Conservation (phyloP, 345 rosid genomes). For the Isatis tinctoria region DNA sequence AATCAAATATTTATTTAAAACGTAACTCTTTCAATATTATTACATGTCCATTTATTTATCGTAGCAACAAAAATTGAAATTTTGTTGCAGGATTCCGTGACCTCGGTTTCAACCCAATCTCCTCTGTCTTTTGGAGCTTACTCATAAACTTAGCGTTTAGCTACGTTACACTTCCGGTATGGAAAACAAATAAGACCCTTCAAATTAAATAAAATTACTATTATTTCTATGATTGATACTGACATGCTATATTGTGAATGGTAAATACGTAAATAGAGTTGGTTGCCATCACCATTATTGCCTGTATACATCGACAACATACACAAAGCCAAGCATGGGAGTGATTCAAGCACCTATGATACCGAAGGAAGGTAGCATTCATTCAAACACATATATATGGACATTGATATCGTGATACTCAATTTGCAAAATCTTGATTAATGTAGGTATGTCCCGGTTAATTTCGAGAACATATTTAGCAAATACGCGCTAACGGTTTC, state of each 20-base stretch:
- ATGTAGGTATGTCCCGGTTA: constrained; percentile 60
- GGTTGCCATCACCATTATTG: constrained; percentile 66
- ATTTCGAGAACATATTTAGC: constrained; percentile 67
- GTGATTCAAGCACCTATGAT: constrained; percentile 67
- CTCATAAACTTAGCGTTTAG: constrained; percentile 43
- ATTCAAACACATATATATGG: neutral
- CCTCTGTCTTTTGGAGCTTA: constrained; percentile 38
- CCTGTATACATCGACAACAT: constrained; percentile 68
- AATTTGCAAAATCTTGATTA: neutral
- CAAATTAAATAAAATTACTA: neutral
- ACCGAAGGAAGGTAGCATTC: constrained; percentile 72
- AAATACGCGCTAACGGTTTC: constrained; percentile 55
- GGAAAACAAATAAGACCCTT: constrained; percentile 13
- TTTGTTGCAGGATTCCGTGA: constrained; percentile 43
- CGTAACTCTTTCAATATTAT: neutral
- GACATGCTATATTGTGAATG: neutral
- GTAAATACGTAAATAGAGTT: constrained; percentile 36
- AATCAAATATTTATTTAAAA: neutral
- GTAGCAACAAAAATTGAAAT: neutral
- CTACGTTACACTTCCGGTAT: constrained; percentile 68
- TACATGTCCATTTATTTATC: neutral
- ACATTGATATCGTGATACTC: neutral
- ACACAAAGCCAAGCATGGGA: constrained; percentile 77
- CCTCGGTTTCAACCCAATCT: constrained; percentile 57
- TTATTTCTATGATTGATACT: neutral